Evolutionary conservation across 192 early-diverging fungal genomes (phyloP).

Genomic region (Coemansia sp.): DNA sequence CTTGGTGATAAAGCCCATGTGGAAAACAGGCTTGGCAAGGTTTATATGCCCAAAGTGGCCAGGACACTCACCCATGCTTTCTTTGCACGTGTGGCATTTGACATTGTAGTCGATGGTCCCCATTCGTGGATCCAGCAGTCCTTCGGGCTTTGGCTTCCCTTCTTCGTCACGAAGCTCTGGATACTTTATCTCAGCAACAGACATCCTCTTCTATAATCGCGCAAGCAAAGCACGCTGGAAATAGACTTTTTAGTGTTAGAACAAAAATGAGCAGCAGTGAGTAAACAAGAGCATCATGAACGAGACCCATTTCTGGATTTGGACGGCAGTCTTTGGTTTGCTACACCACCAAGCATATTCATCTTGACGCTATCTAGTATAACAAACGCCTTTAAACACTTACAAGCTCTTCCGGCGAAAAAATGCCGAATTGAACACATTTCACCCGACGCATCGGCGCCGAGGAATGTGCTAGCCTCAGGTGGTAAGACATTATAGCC

Average conservation of each 20-base stretch:
- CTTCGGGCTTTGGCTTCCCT: slow-evolving; percentile 80
- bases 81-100: slow-evolving; percentile 95
- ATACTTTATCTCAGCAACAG: slow-evolving; percentile 89
- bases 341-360: not conserved
- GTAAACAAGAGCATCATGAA: not conserved
- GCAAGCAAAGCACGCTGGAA: slow-evolving; percentile 14
- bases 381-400: slow-evolving; percentile 29
- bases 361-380: not conserved
- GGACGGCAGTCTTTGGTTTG: not conserved
- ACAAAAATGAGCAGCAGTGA: not conserved
- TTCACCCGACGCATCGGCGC: slow-evolving; percentile 74
- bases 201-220: slow-evolving; percentile 86
- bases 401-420: slow-evolving; percentile 97
- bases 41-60: slow-evolving; percentile 99
- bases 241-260: not conserved
- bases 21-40: slow-evolving; percentile 93
- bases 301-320: not conserved
- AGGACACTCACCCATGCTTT: slow-evolving; percentile 93
- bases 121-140: slow-evolving; percentile 90
- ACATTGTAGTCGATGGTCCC: slow-evolving; percentile 97
- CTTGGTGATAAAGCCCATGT: slow-evolving; percentile 88
- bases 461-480: slow-evolving; percentile 46
- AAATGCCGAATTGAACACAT: slow-evolving; percentile 92
- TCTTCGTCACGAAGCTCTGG: slow-evolving; percentile 86
- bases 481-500: slow-evolving; percentile 38